Percentiles rank a stretch among this genome's conserved stretches.
Evolutionary conservation across 768 basidiomycete genomes (phyloP).

Genomic region (Bullera alba): DNA sequence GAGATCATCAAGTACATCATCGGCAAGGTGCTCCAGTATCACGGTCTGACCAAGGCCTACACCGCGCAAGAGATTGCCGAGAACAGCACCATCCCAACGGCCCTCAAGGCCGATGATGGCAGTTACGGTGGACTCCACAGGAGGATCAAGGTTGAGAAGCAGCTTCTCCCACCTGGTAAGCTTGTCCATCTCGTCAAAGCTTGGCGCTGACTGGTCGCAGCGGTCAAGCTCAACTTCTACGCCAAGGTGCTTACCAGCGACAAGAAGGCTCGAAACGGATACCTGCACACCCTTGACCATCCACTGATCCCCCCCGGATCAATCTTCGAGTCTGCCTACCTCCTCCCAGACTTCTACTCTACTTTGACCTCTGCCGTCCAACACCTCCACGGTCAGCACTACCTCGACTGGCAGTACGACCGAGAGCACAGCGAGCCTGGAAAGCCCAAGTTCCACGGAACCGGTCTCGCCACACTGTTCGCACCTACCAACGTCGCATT

Average conservation of each 20-base stretch:
- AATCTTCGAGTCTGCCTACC: constrained; percentile 44
- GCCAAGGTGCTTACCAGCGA: constrained; percentile 48
- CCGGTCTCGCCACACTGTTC: constrained; percentile 42
- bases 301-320: constrained; percentile 50
- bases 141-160: constrained; percentile 39
- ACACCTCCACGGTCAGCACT: constrained; percentile 50
- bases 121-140: constrained; percentile 37
- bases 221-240: constrained; percentile 52
- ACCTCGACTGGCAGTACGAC: constrained; percentile 43
- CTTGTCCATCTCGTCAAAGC: not conserved
- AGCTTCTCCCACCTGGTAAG: constrained; percentile 40
- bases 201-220: constrained; percentile 5
- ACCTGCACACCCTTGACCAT: constrained; percentile 54
- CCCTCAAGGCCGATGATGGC: constrained; percentile 39
- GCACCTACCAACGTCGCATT: constrained; percentile 45
- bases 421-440: constrained; percentile 27
- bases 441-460: constrained; percentile 37
- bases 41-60: constrained; percentile 51
- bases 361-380: constrained; percentile 58
- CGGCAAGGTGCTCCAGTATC: constrained; percentile 55
- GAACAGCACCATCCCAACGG: constrained; percentile 54
- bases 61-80: constrained; percentile 49
- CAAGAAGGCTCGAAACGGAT: constrained; percentile 53
- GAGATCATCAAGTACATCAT: constrained; percentile 57
- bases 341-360: constrained; percentile 45